phyloP scores from a whole-genome alignment of 768 basidiomycete genomes.

The Hygrophorus pudorinus region DNA sequence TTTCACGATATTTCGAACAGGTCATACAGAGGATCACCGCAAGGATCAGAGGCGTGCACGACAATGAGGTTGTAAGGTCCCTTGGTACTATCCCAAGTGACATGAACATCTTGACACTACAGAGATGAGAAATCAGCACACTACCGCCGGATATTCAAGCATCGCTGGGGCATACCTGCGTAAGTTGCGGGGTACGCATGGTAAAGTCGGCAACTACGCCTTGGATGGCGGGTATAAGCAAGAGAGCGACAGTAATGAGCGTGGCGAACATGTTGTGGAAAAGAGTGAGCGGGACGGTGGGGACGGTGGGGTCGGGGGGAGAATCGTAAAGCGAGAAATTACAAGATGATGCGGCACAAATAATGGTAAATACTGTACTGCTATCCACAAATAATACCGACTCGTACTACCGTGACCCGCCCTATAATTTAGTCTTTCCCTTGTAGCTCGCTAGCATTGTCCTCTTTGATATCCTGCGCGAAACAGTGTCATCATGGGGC shows the following conservation, averaged over 20 bases:
- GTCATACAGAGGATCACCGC: constrained; percentile 51
- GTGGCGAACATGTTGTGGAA: constrained; percentile 62
- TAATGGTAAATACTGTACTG: constrained; percentile 10
- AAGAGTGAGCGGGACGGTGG: constrained; percentile 20
- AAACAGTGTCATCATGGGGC: constrained; percentile 6
- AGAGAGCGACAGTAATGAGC: constrained; percentile 65
- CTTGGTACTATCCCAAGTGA: constrained; percentile 41
- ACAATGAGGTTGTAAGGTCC: constrained; percentile 52
- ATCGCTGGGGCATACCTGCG: constrained; percentile 33
- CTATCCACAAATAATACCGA: not conserved
- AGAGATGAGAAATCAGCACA: constrained; percentile 5
- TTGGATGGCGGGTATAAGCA: constrained; percentile 43
- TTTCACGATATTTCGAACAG: not conserved
- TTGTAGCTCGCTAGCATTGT: constrained; percentile 55
- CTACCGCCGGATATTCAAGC: not conserved
- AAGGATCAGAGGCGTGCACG: constrained; percentile 42
- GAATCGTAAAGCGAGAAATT: constrained; percentile 17
- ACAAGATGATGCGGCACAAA: constrained; percentile 1
- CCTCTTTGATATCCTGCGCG: constrained; percentile 54
- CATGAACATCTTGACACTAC: constrained; percentile 42
- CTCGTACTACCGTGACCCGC: not conserved
- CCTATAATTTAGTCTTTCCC: constrained; percentile 25
- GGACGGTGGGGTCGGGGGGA: constrained; percentile 19
- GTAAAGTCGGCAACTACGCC: constrained; percentile 44
- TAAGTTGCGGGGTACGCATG: constrained; percentile 39